Base-by-base conservation (phyloP, 257 asterid genomes). In the Solanum pinnatisectum region DNA sequence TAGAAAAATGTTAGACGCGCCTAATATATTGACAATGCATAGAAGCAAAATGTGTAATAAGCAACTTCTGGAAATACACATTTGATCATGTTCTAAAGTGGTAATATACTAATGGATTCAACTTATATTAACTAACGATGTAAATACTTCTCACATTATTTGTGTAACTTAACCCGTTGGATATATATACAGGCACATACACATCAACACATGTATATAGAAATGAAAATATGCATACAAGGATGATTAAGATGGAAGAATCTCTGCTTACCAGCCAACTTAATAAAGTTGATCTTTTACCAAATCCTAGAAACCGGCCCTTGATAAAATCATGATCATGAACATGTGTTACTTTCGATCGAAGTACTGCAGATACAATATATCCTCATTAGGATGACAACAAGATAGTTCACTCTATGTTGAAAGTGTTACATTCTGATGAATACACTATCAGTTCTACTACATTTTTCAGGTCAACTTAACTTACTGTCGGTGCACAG, bases 201-300 rank as follows among this genome's bases (percentile, higher is more conserved):
- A 79, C 67, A 79, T 79, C 67, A 44, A 42, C 25, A 44, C 13
- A 42, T 8, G 35, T 44, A 79, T 78, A 78, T 79, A 79, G 18
- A 79, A 44, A 25, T 79, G 85, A 44, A 30, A 46, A 81, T 81
- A 46, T 3, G 42, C 44, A 1, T 49, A 0, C 0, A 82, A 49
- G 25, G 63, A 78, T 42, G 65, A 49, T 25, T 25, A 44, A 44
- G 86, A 82, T 46, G 40, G 44, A 49, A 49, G 44, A 82, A 30
- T 44, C 30, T 82, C 44, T 0, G 85, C 94, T 90, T 91, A 95
- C 96, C 94, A 91, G 25, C 98, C 96, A 94, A 70, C 94, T 59
- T 78, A 91, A 93, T 83, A 94, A 18, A 13, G 94, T 20, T 11
- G 87, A 14, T 15, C 84, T 40, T 79, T 90, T 91, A 37, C 92